phyloP scores from a whole-genome alignment of 495 filamentous ascomycete genomes.

The Podospora pseudocomata region DNA sequence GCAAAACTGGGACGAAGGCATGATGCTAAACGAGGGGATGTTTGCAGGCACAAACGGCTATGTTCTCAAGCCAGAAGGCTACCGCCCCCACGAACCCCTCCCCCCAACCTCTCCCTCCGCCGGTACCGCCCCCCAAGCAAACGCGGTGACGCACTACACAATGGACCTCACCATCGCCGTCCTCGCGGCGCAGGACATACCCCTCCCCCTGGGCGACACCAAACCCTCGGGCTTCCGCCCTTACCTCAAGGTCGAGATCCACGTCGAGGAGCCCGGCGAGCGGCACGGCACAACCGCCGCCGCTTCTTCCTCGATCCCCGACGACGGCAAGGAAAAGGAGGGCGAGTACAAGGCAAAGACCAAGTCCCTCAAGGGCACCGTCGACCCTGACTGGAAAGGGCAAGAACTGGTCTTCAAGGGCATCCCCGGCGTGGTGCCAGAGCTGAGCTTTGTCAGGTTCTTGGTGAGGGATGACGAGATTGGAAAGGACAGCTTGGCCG shows the following conservation, averaged over 20 bases:
- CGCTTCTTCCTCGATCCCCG: background rate
- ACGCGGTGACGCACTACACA: conserved; percentile 40
- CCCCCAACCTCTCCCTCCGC: background rate
- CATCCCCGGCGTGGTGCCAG: conserved; percentile 65
- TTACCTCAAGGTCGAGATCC: conserved; percentile 78
- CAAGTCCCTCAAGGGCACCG: conserved; percentile 54
- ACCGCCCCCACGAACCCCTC: conserved; percentile 5
- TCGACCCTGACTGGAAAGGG: conserved; percentile 65
- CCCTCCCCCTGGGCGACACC: conserved; percentile 51
- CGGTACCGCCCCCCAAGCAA: conserved; percentile 24
- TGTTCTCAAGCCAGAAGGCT: conserved; percentile 68
- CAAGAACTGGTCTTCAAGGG: conserved; percentile 60
- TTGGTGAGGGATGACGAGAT: conserved; percentile 82
- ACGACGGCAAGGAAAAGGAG: conserved; percentile 41
- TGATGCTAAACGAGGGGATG: conserved; percentile 96
- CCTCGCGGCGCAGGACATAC: conserved; percentile 55
- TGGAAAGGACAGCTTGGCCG: conserved; percentile 68
- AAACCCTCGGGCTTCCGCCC: conserved; percentile 61
- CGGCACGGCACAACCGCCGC: conserved; percentile 30
- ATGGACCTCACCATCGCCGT: conserved; percentile 54
- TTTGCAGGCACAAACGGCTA: conserved; percentile 78
- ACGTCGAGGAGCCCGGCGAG: conserved; percentile 64
- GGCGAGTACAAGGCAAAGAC: conserved; percentile 68
- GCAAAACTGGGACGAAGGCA: conserved; percentile 85
- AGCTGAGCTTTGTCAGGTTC: conserved; percentile 80